These are phyloP conservation scores for Aphanomyces euteiches DNA, from an alignment of 352 stramenopile species.

Conservation along the genomic window DNA sequence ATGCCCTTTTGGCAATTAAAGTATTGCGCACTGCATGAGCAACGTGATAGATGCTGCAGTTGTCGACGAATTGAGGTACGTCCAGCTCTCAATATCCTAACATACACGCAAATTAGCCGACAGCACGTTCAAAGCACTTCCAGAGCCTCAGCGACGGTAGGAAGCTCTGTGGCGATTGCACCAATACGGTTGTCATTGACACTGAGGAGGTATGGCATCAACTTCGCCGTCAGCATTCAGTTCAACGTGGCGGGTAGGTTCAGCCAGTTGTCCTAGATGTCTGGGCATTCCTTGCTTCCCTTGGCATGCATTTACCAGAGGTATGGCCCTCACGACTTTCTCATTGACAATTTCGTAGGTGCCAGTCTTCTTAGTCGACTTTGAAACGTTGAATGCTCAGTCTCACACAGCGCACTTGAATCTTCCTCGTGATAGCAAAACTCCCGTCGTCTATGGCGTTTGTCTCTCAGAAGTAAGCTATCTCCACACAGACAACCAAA, in stretches of 20 bases:
- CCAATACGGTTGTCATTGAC: slow-evolving; percentile 53
- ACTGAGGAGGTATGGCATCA: slow-evolving; percentile 44
- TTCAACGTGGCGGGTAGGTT: not conserved
- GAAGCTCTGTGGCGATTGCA: slow-evolving; percentile 66
- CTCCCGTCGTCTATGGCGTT: slow-evolving; percentile 24
- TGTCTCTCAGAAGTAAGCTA: slow-evolving; percentile 26
- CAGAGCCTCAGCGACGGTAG: slow-evolving; percentile 55
- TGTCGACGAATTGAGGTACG: slow-evolving; percentile 64
- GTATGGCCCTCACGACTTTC: slow-evolving; percentile 31
- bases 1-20: slow-evolving; percentile 64
- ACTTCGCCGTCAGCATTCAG: not conserved
- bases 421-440: slow-evolving; percentile 14
- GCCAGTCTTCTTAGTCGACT: slow-evolving; percentile 35
- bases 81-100: not conserved
- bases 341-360: slow-evolving; percentile 36
- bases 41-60: slow-evolving; percentile 60
- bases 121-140: slow-evolving; percentile 43
- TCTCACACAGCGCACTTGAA: slow-evolving; percentile 16
- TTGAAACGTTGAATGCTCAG: slow-evolving; percentile 27
- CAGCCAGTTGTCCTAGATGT: slow-evolving; percentile 49
- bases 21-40: slow-evolving; percentile 60
- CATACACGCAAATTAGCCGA: slow-evolving; percentile 35
- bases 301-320: slow-evolving; percentile 59
- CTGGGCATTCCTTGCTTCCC: slow-evolving; percentile 62
- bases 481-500: no score